phyloP scores from a whole-genome alignment of 2,329 filamentous ascomycete genomes.

The Coniochaeta pulveracea region DNA sequence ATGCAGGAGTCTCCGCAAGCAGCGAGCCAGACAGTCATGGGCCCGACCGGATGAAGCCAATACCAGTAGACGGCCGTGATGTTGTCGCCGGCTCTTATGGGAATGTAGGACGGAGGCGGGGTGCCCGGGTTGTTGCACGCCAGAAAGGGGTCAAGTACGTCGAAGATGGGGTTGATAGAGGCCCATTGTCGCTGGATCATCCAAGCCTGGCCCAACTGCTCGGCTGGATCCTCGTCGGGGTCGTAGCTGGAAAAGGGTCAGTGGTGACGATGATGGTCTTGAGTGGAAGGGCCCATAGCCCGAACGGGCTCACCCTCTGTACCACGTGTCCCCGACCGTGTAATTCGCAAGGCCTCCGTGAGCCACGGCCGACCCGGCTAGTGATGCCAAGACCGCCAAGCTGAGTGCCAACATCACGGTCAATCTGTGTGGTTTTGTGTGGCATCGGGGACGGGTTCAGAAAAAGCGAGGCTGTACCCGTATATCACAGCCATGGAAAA shows the following conservation, averaged over 20 bases:
- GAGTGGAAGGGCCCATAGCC: background rate
- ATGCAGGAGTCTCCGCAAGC: conserved; percentile 19
- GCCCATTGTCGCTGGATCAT: conserved; percentile 25
- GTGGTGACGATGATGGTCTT: background rate
- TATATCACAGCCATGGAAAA: no score
- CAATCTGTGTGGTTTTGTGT: no score
- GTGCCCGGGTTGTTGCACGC: conserved; percentile 25
- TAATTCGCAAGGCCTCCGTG: conserved; percentile 28
- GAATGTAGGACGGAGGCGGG: conserved; percentile 23
- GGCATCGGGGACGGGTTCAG: no score
- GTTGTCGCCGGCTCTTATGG: conserved; percentile 21
- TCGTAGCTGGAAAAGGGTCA: conserved; percentile 18
- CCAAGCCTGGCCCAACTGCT: conserved; percentile 24
- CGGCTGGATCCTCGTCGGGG: conserved; percentile 16
- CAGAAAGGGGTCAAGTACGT: conserved; percentile 18
- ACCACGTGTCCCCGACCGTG: conserved; percentile 28
- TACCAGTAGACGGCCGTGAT: conserved; percentile 28
- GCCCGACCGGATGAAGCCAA: conserved; percentile 28
- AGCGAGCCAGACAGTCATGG: conserved; percentile 26
- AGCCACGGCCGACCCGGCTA: conserved; percentile 10
- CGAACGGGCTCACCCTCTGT: conserved; percentile 20
- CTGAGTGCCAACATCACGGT: conserved; percentile 6
- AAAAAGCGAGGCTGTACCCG: no score
- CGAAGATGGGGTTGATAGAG: conserved; percentile 25
- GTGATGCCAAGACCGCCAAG: conserved; percentile 12